Conservation (phyloP, 2,329 filamentous ascomycete species). For the Xylariales sp. region DNA sequence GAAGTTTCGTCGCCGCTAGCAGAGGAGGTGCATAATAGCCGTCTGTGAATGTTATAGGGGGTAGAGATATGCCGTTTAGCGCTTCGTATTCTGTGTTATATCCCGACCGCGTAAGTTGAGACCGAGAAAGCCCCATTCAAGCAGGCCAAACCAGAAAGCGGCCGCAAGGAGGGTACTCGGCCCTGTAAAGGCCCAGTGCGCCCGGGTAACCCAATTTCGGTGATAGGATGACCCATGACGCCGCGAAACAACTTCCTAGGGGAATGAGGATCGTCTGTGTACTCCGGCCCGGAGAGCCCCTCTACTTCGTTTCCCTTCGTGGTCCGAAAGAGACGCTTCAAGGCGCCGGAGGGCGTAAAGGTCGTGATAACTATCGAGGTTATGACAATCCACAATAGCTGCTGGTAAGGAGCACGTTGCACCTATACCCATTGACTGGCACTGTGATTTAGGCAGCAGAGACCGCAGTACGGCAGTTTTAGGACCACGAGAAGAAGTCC, state of each 20-base stretch:
- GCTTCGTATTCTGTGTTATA: conserved; percentile 9
- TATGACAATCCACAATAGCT: no score
- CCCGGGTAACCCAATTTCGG: conserved; percentile 22
- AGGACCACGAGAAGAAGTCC: no score
- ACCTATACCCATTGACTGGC: no score
- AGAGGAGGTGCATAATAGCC: not conserved
- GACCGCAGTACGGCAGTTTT: no score
- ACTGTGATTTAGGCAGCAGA: no score
- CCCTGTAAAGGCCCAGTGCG: conserved; percentile 26
- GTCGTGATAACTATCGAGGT: conserved; percentile 26
- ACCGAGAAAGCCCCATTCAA: conserved; percentile 16
- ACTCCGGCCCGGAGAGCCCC: not conserved
- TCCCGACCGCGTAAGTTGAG: not conserved
- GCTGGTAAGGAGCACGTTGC: no score
- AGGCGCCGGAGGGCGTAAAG: not conserved
- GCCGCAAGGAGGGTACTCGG: conserved; percentile 22
- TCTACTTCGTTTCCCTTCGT: not conserved
- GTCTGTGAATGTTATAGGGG: not conserved
- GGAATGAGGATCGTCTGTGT: conserved; percentile 29
- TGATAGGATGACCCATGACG: conserved; percentile 23
- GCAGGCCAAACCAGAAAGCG: conserved; percentile 31
- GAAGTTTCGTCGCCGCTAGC: not conserved
- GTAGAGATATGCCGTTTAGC: not conserved
- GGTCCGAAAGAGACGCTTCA: not conserved
- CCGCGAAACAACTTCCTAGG: conserved; percentile 27